These are phyloP conservation scores for Fraxinus greggii DNA, from an alignment of 305 asterid genomes.

Conservation along the genomic window DNA sequence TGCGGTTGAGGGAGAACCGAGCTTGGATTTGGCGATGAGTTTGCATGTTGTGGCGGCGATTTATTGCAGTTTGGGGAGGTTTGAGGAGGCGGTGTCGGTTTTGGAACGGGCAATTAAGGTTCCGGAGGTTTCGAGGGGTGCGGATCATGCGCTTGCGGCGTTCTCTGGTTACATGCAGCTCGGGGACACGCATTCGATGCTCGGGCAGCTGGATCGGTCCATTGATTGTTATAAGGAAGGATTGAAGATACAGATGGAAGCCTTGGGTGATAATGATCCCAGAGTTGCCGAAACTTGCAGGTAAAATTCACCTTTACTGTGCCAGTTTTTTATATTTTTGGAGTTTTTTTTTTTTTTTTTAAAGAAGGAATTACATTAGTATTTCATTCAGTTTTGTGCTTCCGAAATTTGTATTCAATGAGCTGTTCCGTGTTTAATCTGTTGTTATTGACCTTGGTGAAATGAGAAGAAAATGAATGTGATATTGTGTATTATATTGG, in stretches of 20 bases:
- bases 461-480: not conserved
- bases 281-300: slow-evolving; percentile 99
- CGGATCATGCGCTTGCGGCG: slow-evolving; percentile 95
- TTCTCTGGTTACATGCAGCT: slow-evolving; percentile 96
- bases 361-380: not conserved
- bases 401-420: not conserved
- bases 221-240: slow-evolving; percentile 82
- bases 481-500: not conserved
- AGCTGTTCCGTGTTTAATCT: not conserved
- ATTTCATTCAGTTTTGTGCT: not conserved
- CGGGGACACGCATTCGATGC: slow-evolving; percentile 95
- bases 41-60: slow-evolving; percentile 96
- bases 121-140: slow-evolving; percentile 77
- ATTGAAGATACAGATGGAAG: slow-evolving; percentile 85
- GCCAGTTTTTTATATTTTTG: not conserved
- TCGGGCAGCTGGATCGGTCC: slow-evolving; percentile 92
- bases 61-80: slow-evolving; percentile 84
- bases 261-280: slow-evolving; percentile 92
- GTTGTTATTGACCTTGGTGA: not conserved
- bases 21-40: slow-evolving; percentile 94
- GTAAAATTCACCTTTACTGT: slow-evolving; percentile 27
- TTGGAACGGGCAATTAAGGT: slow-evolving; percentile 87
- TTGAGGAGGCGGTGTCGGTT: slow-evolving; percentile 91
- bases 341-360: not conserved
- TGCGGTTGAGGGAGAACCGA: slow-evolving; percentile 72